Percentiles rank a stretch among this genome's conserved stretches.
Evolutionary conservation across 352 stramenopile genomes (phyloP).

Genomic region (Phytophthora kernoviae): DNA sequence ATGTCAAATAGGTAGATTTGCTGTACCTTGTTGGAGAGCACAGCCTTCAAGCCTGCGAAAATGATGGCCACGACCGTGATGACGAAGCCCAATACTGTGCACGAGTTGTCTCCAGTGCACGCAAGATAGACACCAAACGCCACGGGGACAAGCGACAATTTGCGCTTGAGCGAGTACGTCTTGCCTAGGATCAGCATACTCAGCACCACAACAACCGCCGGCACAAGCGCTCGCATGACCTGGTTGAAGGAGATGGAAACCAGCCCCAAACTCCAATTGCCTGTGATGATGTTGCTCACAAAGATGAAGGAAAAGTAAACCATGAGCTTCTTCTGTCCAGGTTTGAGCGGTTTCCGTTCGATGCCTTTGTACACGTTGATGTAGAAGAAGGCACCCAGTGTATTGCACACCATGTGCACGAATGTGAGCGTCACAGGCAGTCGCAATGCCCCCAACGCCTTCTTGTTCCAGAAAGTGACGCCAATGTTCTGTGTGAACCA

Average conservation of each 20-base stretch:
- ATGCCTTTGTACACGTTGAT: conserved; percentile 73
- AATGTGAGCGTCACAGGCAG: conserved; percentile 88
- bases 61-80: conserved; percentile 91
- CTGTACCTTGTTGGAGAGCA: conserved; percentile 87
- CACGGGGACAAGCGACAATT: conserved; percentile 79
- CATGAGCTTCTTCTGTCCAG: conserved; percentile 74
- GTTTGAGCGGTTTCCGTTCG: conserved; percentile 68
- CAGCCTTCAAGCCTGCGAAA: conserved; percentile 92
- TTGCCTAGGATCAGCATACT: conserved; percentile 85
- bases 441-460: conserved; percentile 74
- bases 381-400: conserved; percentile 83
- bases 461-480: conserved; percentile 96
- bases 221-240: conserved; percentile 90
- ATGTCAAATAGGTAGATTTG: no score
- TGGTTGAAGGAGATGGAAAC: conserved; percentile 97
- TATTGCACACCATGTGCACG: conserved; percentile 95
- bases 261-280: conserved; percentile 91
- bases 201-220: conserved; percentile 76
- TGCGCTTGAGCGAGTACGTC: conserved; percentile 74
- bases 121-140: conserved; percentile 84
- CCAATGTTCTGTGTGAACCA: conserved; percentile 93
- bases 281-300: conserved; percentile 95
- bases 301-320: conserved; percentile 94
- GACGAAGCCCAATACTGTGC: conserved; percentile 85
- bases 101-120: conserved; percentile 90